A percentile compares a stretch with the other conserved stretches of the same genome.
phyloP scores from a whole-genome alignment of 805 yeast genomes.

The Candida pseudofarinosa region DNA sequence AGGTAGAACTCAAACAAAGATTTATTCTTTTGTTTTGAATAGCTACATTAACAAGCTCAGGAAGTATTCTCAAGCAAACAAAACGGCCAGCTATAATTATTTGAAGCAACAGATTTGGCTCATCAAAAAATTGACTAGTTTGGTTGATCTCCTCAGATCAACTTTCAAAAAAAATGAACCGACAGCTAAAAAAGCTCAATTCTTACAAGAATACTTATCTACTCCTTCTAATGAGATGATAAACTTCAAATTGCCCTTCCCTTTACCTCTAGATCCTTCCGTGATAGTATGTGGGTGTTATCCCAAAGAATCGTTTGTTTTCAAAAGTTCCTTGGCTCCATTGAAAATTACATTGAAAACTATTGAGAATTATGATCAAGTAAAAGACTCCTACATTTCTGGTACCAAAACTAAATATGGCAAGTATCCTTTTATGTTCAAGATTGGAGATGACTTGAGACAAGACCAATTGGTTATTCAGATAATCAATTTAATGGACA shows the following conservation, averaged over 20 bases:
- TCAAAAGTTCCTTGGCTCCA: constrained; percentile 89
- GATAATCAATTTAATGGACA: constrained; percentile 87
- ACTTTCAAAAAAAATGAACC: constrained; percentile 60
- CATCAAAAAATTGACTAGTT: constrained; percentile 57
- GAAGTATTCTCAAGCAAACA: constrained; percentile 21
- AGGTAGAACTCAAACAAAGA: constrained; percentile 12
- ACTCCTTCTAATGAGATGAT: constrained; percentile 42
- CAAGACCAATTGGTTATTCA: constrained; percentile 98
- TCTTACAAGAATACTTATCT: constrained; percentile 52
- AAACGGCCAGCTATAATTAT: constrained; percentile 32
- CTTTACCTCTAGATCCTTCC: constrained; percentile 81
- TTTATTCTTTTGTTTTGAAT: constrained; percentile 33
- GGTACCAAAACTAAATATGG: constrained; percentile 35
- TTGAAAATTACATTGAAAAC: constrained; percentile 76
- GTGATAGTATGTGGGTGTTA: constrained; percentile 68
- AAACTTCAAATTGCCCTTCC: constrained; percentile 51
- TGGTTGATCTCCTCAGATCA: constrained; percentile 60
- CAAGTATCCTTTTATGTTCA: constrained; percentile 80
- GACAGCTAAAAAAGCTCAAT: constrained; percentile 70
- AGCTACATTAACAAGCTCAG: constrained; percentile 38
- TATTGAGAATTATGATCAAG: constrained; percentile 15
- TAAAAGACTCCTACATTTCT: constrained; percentile 16
- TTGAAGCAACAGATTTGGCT: constrained; percentile 64
- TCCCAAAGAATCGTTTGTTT: constrained; percentile 78
- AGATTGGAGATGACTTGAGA: constrained; percentile 90